phyloP scores from a whole-genome alignment of 352 stramenopile genomes.

The Phytophthora syringae region DNA sequence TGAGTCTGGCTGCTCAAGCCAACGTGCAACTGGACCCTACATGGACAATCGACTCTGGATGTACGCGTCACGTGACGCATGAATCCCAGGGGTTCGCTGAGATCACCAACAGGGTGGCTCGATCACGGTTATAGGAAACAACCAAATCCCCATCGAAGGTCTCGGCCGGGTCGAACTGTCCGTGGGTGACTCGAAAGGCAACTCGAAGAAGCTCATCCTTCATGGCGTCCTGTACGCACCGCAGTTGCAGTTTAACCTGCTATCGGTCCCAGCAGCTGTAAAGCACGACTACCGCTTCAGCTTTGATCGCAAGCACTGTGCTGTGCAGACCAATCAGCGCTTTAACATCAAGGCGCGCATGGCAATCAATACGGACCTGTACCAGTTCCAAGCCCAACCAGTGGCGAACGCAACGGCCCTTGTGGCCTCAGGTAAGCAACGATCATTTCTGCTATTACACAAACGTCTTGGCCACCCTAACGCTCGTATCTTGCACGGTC shows the following conservation, averaged over 20 bases:
- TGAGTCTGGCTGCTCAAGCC: not conserved
- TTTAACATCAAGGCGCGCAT: conserved; percentile 14
- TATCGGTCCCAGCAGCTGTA: conserved; percentile 2
- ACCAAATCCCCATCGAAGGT: conserved; percentile 8
- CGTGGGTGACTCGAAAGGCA: conserved; percentile 26
- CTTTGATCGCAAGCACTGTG: conserved; percentile 4
- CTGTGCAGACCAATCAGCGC: conserved; percentile 17
- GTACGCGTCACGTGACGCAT: conserved; percentile 19
- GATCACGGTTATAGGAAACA: no score
- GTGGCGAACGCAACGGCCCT: not conserved
- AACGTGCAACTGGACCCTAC: no score
- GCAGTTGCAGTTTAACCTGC: no score
- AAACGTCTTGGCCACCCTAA: conserved; percentile 21
- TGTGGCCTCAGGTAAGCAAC: conserved; percentile 3
- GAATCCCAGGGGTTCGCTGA: conserved; percentile 17
- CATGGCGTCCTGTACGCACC: no score
- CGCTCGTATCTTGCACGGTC: conserved; percentile 7
- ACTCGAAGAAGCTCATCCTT: conserved; percentile 7
- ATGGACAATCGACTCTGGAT: no score
- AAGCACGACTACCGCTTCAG: conserved; percentile 12
- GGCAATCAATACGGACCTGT: conserved; percentile 2
- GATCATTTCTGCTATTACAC: conserved; percentile 12
- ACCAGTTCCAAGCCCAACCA: conserved; percentile 11
- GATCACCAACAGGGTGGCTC: conserved; percentile 4
- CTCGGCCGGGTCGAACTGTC: conserved; percentile 13